Base-by-base conservation (phyloP, 116 monocot genomes). In the Trichopus zeylanicus region DNA sequence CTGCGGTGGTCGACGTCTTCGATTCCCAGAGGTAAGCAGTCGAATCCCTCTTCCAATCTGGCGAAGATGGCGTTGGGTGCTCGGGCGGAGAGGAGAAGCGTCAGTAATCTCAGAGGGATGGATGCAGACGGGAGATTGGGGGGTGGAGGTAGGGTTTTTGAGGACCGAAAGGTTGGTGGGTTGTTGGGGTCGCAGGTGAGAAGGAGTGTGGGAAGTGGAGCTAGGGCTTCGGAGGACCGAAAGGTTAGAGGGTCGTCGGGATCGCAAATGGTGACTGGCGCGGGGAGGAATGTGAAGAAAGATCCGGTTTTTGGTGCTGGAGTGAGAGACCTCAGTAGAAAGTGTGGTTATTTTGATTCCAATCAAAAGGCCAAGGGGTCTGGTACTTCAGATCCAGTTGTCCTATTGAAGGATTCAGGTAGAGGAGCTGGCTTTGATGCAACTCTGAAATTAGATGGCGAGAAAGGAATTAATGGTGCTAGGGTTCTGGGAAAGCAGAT, bases 1-100 rank as follows among this genome's bases (percentile, higher is more conserved):
- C 64, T 87, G 47, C 75, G 87, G 42, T 70, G 80, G 71, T 87
- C 87, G 26, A 84, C 92, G 5, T 92, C 88, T 12, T 85, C 82
- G 29, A 25, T 88, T 23, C 75, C 82, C 5, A 71, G 75, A 73
- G 82, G 85, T 75, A 85, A 73, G 72, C 28, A 55, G 53, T 31
- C 74, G 5, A 69, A 48, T 39, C 1, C 20, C 61, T 46, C 74
- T 26, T 69, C 75, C 6, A 76, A 80, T 39, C 47, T 77, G 26
- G 12, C 71, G 6, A 61, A 55, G 38, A 19, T 75, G 5, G 26
- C 65, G 3, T 60, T 72, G 1, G 70, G 53, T 13, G 38, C 67
- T 24, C 71, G 53, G n/a, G 48, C 12, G 15, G 57, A 59, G 31
- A 62, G 66, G 51, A 61, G 59, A 30, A 73, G 70, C 16, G 46